phyloP scores from a whole-genome alignment of 306 rosid species.

The Lagenaria siceraria region DNA sequence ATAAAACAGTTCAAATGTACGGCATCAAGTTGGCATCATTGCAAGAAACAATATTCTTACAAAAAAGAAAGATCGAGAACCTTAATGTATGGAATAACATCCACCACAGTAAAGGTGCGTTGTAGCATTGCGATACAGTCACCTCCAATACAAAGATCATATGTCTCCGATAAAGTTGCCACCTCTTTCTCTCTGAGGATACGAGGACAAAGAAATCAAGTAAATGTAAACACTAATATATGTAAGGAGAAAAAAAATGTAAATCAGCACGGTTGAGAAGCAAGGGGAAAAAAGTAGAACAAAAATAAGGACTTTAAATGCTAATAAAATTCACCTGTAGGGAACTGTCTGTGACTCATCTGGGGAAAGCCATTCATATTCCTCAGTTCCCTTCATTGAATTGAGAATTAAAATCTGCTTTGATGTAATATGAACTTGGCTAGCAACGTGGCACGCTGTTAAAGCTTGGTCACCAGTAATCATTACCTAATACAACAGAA shows the following conservation, averaged over 20 bases:
- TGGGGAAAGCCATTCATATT: slow-evolving; percentile 80
- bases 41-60: slow-evolving; percentile 6
- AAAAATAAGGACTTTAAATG: not conserved
- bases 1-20: slow-evolving; percentile 7
- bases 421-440: slow-evolving; percentile 91
- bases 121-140: slow-evolving; percentile 90
- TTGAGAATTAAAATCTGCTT: slow-evolving; percentile 75
- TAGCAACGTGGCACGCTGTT: slow-evolving; percentile 99
- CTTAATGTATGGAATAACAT: slow-evolving; percentile 83
- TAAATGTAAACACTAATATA: not conserved
- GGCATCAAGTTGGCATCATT: slow-evolving; percentile 14
- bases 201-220: not conserved
- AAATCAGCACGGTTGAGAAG: not conserved
- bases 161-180: slow-evolving; percentile 63
- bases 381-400: slow-evolving; percentile 37
- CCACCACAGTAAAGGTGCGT: slow-evolving; percentile 55
- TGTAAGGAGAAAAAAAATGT: not conserved
- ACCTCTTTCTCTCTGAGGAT: slow-evolving; percentile 65
- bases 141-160: slow-evolving; percentile 95
- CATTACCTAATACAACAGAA: slow-evolving; percentile 53
- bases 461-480: slow-evolving; percentile 99
- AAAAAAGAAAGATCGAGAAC: slow-evolving; percentile 19
- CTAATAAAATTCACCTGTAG: slow-evolving; percentile 39
- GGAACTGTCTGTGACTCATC: slow-evolving; percentile 60
- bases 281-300: not conserved